Percentiles rank a stretch among this genome's conserved stretches.
These are phyloP conservation scores for Aspergillus biplanus DNA, from an alignment of 495 filamentous ascomycete species.

Conservation along the genomic window DNA sequence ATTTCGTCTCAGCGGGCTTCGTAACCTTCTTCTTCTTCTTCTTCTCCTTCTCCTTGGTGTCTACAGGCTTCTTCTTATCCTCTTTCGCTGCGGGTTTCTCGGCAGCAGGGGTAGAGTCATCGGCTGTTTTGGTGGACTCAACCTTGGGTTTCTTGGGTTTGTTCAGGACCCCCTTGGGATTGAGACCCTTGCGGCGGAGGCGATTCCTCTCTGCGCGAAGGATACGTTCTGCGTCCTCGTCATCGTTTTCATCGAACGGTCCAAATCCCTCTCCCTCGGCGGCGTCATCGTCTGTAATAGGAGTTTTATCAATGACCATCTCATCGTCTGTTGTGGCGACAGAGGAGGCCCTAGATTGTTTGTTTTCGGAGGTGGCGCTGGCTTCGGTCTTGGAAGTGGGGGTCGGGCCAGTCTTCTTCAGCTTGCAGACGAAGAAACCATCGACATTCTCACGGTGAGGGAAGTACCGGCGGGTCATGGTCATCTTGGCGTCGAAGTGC, in stretches of 20 bases:
- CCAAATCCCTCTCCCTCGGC: conserved; percentile 60
- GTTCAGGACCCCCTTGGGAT: conserved; percentile 61
- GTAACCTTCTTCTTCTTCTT: conserved; percentile 9
- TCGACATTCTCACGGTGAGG: conserved; percentile 96
- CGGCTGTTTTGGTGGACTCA: conserved; percentile 20
- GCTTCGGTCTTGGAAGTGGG: conserved; percentile 54
- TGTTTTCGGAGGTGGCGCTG: conserved; percentile 25
- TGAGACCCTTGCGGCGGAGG: conserved; percentile 66
- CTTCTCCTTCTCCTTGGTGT: conserved; percentile 3
- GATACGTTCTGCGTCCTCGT: conserved; percentile 63
- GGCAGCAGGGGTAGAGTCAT: conserved; percentile 9
- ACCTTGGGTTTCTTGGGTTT: conserved; percentile 41
- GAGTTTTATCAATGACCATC: conserved; percentile 49
- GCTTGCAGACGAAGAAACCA: conserved; percentile 97
- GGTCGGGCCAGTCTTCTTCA: conserved; percentile 87
- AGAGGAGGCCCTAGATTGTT: conserved; percentile 23
- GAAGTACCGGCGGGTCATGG: conserved; percentile 86
- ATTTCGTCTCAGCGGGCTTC: not conserved
- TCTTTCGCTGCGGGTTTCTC: conserved; percentile 13
- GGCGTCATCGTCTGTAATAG: conserved; percentile 46
- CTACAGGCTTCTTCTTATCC: conserved; percentile 22
- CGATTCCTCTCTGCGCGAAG: conserved; percentile 59
- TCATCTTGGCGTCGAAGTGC: conserved; percentile 83
- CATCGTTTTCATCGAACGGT: conserved; percentile 59
- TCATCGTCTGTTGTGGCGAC: conserved; percentile 31